Evolutionary conservation across 2,329 filamentous ascomycete genomes (phyloP), one percentile per base, ranked within the genome.

Genomic region (Xylaria sp.): DNA sequence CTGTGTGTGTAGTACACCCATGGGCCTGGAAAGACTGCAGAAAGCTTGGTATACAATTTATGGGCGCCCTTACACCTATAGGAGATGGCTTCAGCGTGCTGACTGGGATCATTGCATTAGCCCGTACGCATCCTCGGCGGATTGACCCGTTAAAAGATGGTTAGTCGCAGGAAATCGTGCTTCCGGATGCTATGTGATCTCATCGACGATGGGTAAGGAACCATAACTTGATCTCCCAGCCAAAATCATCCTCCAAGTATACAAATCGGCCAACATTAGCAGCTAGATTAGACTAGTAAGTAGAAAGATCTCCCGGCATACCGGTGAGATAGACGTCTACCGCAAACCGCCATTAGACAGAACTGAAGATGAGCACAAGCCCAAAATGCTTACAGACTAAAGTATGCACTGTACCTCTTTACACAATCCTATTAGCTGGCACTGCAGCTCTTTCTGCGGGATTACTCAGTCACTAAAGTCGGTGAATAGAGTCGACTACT

Each of bases 11-110:
- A 40, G 23, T 51, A 40, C 49, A 42, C 51, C 33, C 58, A 40
- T 17, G 33, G 44, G 15, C 44, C 33, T 36, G 31, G n/a, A 49
- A 23, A n/a, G 44, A 38, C 44, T 44, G 23, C 61, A 53, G 46
- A 68, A 69, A 69, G 67, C 63, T 69, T 69, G 66, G 59, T 69
- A 63, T 69, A 57, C 57, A 40, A 49, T 42, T 54, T 59, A 57
- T 53, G n/a, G 58, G 63, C 36, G 23, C 31, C 20, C 26, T 56
- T 57, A 48, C 38, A 44, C 31, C 36, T 36, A 23, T 44, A 11
- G 11, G 57, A 33, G 17, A 42, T 51, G 51, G 57, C 62, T 48
- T 59, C 59, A 60, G 59, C 59, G 49, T 28, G 56, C 63, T 69
- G 63, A 69, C 67, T 60, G 11, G 63, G 67, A 69, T 57, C 63